Percentiles rank a stretch among this genome's conserved stretches.
phyloP scores from a whole-genome alignment of 108 stramenopile genomes.

The Cyclotella kingstonii region DNA sequence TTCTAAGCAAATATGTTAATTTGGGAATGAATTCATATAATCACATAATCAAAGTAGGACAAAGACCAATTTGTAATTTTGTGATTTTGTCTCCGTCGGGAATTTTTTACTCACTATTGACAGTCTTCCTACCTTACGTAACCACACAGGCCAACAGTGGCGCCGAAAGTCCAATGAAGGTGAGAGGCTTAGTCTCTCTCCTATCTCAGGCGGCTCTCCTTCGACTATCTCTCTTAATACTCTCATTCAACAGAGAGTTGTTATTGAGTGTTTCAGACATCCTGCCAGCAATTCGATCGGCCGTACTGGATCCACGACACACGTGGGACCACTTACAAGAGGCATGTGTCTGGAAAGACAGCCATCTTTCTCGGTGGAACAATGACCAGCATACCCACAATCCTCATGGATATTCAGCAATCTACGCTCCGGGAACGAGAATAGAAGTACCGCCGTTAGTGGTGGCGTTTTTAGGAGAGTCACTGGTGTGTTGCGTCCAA shows the following conservation, averaged over 20 bases:
- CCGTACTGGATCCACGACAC: conserved; percentile 26
- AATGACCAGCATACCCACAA: background rate
- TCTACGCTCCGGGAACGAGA: conserved; percentile 26
- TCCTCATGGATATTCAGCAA: conserved; percentile 1
- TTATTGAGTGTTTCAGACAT: background rate
- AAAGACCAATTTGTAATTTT: too few relatives aligned
- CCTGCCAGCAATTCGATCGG: conserved; percentile 16
- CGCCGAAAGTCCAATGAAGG: too few relatives aligned
- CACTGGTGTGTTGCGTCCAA: background rate
- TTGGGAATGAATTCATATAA: too few relatives aligned
- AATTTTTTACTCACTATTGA: too few relatives aligned
- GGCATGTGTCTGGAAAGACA: conserved; percentile 20
- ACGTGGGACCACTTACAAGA: conserved; percentile 40
- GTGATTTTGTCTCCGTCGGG: too few relatives aligned
- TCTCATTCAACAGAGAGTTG: background rate
- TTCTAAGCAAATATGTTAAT: too few relatives aligned
- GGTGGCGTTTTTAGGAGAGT: conserved; percentile 23
- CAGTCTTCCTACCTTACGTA: too few relatives aligned
- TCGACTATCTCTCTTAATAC: background rate
- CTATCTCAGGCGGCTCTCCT: background rate
- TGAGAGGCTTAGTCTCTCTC: too few relatives aligned
- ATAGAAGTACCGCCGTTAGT: conserved; percentile 25
- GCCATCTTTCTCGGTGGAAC: background rate
- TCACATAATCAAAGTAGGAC: too few relatives aligned
- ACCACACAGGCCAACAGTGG: too few relatives aligned